phyloP scores from a whole-genome alignment of 23 red algal genomes.

The Gracilaria domingensis region DNA sequence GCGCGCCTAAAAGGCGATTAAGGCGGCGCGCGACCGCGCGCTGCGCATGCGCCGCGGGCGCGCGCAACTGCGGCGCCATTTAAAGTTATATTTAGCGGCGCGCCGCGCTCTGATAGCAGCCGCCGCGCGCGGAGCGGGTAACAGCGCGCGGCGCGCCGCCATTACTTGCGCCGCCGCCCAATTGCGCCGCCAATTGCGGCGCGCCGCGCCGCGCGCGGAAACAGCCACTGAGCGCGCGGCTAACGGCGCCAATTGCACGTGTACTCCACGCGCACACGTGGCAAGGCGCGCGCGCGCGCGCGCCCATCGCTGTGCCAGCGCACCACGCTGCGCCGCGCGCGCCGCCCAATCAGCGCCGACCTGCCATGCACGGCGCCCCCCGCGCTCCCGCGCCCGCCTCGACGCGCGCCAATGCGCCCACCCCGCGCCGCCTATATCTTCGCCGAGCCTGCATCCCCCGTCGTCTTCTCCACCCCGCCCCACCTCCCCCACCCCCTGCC shows the following conservation, averaged over 20 bases:
- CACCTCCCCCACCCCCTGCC: background rate
- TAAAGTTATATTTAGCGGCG: conserved; percentile 4
- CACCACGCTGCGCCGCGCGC: background rate
- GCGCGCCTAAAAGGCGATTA: no score
- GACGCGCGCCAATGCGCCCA: background rate
- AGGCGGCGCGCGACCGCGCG: no score
- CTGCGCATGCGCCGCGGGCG: no score
- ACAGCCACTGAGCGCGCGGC: conserved; percentile 10
- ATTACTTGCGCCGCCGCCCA: background rate
- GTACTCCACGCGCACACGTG: background rate
- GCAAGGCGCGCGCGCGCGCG: no score
- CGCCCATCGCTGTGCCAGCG: conserved; percentile 26
- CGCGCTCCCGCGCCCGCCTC: background rate
- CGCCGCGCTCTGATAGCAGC: no score
- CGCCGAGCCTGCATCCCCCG: background rate
- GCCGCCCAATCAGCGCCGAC: background rate
- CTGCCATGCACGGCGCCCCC: conserved; percentile 40
- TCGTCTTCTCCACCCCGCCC: background rate
- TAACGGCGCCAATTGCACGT: background rate
- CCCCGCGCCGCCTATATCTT: background rate
- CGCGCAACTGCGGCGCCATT: background rate
- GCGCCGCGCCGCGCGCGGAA: conserved; percentile 14
- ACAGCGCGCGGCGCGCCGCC: background rate
- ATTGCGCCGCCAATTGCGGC: background rate
- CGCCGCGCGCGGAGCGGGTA: no score